Evolutionary conservation across 2,329 filamentous ascomycete species (phyloP).

Genomic region (Fusarium mangiferae): DNA sequence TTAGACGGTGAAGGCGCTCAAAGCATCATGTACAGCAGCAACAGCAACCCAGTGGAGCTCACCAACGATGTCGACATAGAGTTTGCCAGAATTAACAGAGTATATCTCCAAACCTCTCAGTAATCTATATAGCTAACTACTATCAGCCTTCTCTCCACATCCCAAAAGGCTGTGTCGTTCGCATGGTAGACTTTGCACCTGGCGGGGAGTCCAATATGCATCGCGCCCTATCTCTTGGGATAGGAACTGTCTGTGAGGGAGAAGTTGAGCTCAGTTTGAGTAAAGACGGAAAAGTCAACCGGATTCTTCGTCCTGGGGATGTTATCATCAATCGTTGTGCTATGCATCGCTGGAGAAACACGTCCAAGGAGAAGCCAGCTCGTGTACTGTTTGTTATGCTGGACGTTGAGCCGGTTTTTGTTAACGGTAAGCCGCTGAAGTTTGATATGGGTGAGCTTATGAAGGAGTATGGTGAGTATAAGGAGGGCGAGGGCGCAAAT

Average conservation of each 20-base stretch:
- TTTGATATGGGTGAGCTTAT: background rate
- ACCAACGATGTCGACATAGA: background rate
- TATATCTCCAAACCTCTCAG: background rate
- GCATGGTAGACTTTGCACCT: background rate
- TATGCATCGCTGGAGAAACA: background rate
- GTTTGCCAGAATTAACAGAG: background rate
- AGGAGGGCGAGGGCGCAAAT: background rate
- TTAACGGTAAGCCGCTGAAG: background rate
- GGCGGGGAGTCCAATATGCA: background rate
- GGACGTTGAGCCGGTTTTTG: background rate
- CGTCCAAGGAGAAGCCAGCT: background rate
- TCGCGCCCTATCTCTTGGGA: background rate
- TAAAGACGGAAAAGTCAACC: background rate
- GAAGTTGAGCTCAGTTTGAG: background rate
- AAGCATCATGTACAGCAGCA: background rate
- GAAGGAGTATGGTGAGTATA: background rate
- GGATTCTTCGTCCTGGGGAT: background rate
- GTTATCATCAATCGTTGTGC: background rate
- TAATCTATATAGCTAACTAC: fast-evolving
- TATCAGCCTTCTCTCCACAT: background rate
- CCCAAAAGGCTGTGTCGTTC: background rate
- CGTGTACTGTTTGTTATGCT: background rate
- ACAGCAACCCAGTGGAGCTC: background rate
- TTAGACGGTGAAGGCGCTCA: background rate
- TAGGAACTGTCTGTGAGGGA: background rate